A percentile compares a stretch with the other conserved stretches of the same genome.
These are phyloP conservation scores for Coniochaeta sp. DNA, from an alignment of 2,329 filamentous ascomycete genomes.

Conservation along the genomic window DNA sequence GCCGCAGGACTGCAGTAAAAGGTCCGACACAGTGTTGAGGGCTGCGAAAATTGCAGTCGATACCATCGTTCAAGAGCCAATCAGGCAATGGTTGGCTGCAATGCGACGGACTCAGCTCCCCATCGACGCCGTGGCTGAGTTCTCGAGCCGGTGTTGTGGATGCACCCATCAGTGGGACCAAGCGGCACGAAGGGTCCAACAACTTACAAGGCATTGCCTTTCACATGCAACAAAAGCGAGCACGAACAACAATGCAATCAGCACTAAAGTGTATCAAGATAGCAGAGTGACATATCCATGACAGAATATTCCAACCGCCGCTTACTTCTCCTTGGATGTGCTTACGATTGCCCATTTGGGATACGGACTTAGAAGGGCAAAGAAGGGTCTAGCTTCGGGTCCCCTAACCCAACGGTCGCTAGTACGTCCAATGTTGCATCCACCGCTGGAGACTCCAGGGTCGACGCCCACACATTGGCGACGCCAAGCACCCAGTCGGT, in stretches of 20 bases:
- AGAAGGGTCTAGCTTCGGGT: not conserved
- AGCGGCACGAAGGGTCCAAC: too few relatives aligned
- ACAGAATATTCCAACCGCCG: too few relatives aligned
- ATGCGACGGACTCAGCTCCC: not conserved
- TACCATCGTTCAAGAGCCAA: not conserved
- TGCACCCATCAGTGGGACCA: not conserved
- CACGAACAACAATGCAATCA: too few relatives aligned
- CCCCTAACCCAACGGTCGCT: not conserved
- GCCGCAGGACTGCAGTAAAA: not conserved
- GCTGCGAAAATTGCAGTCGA: not conserved
- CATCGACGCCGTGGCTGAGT: not conserved
- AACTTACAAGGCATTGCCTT: too few relatives aligned
- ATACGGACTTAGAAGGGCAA: not conserved
- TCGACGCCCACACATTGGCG: not conserved
- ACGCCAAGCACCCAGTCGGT: not conserved
- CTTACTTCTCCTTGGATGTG: too few relatives aligned
- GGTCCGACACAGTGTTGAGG: not conserved
- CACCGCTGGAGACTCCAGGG: not conserved
- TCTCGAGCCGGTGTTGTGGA: not conserved
- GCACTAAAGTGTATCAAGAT: too few relatives aligned
- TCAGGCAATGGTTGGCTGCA: not conserved
- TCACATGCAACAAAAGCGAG: too few relatives aligned
- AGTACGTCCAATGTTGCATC: not conserved
- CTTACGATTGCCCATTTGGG: too few relatives aligned
- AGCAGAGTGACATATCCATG: too few relatives aligned